A percentile compares a stretch with the other conserved stretches of the same genome.
These are phyloP conservation scores for Ustanciosporium gigantosporum DNA, from an alignment of 1,284 basidiomycete genomes.

Conservation along the genomic window DNA sequence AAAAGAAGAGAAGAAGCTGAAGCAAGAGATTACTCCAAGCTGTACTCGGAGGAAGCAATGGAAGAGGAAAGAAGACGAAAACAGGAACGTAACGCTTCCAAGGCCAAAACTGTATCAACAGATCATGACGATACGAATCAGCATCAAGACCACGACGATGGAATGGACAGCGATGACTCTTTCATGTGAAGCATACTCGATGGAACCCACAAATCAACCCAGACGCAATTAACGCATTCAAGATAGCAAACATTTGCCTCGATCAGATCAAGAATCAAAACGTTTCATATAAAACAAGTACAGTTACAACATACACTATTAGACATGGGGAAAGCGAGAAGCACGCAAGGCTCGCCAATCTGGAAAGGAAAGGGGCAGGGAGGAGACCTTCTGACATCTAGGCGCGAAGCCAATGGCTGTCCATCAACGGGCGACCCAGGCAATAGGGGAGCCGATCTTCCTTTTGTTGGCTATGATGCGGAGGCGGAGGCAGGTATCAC, in stretches of 20 bases:
- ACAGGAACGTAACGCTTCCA: conserved; percentile 31
- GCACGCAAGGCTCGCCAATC: too few species aligned
- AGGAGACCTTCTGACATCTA: background rate
- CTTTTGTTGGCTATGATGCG: too few species aligned
- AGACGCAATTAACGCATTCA: background rate
- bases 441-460: too few species aligned
- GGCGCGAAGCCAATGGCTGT: too few species aligned
- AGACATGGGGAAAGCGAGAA: background rate
- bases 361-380: background rate
- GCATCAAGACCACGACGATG: conserved; percentile 33
- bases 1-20: conserved; percentile 67
- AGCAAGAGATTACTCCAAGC: conserved; percentile 58
- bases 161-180: conserved; percentile 49
- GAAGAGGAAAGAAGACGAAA: conserved; percentile 40
- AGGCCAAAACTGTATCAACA: conserved; percentile 12
- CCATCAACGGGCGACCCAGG: too few species aligned
- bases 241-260: background rate
- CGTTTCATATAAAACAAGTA: conserved; percentile 1
- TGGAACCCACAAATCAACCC: too few species aligned
- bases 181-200: conserved; percentile 58
- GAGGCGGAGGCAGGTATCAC: background rate
- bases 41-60: conserved; percentile 53
- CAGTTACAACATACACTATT: too few species aligned
- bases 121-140: conserved; percentile 6
- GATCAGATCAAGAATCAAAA: background rate